Conservation (phyloP, 2,329 filamentous ascomycete species). For the Colletotrichum lindemuthianum region DNA sequence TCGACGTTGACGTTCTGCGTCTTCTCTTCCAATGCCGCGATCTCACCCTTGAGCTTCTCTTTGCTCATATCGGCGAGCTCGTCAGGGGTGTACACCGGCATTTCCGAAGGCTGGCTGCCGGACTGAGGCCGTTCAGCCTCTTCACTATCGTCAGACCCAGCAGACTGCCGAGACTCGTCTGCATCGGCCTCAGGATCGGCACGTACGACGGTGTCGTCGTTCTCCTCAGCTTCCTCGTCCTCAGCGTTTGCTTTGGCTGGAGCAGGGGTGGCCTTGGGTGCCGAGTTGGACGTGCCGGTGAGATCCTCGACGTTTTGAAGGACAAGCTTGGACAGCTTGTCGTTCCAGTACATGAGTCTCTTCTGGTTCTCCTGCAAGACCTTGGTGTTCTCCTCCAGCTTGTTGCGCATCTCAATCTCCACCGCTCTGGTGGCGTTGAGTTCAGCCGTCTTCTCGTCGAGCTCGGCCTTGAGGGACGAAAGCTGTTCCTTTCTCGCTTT, state of each 20-base stretch:
- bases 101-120: constrained; percentile 59
- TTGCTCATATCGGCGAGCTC: constrained; percentile 75
- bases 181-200: not conserved
- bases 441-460: constrained; percentile 86
- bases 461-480: constrained; percentile 79
- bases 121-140: constrained; percentile 37
- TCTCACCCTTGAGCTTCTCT: constrained; percentile 68
- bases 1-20: constrained; percentile 90
- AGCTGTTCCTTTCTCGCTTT: constrained; percentile 84
- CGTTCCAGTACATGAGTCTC: constrained; percentile 84
- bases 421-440: constrained; percentile 88
- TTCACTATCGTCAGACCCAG: constrained; percentile 41
- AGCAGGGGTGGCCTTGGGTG: constrained; percentile 31
- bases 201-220: constrained; percentile 37
- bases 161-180: constrained; percentile 35
- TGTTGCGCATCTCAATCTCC: constrained; percentile 98
- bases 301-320: constrained; percentile 85
- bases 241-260: constrained; percentile 38
- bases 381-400: constrained; percentile 96
- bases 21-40: constrained; percentile 71
- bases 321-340: constrained; percentile 85
- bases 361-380: constrained; percentile 86
- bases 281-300: constrained; percentile 49
- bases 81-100: constrained; percentile 82
- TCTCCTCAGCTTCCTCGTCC: constrained; percentile 36